Conservation (phyloP, 2,329 filamentous ascomycete genomes). For the Lomentospora prolificans region DNA sequence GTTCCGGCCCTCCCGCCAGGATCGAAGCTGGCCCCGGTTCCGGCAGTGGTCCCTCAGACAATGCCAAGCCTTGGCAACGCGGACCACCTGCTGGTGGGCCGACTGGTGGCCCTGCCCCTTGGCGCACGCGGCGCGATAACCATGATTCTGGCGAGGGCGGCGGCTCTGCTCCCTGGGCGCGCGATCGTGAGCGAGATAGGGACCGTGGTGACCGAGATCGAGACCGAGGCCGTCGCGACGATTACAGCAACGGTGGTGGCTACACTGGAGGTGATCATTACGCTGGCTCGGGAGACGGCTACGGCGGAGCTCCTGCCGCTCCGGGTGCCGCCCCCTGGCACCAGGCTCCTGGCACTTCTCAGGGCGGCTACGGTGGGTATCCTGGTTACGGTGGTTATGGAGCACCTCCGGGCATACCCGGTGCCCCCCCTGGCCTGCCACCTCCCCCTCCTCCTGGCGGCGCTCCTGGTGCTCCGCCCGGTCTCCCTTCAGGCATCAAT, state of each 20-base stretch:
- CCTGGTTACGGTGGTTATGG: constrained; percentile 37
- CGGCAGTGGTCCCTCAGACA: constrained; percentile 34
- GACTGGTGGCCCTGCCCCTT: constrained; percentile 75
- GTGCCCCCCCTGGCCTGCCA: constrained; percentile 29
- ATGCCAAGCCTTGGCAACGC: constrained; percentile 79
- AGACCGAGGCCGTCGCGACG: constrained; percentile 16
- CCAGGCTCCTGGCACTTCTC: constrained; percentile 36
- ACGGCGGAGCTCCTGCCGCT: constrained; percentile 22
- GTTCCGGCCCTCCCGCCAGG: constrained; percentile 54
- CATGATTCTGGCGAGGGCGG: constrained; percentile 40
- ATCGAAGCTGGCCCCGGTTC: constrained; percentile 76
- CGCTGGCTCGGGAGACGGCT: constrained; percentile 19
- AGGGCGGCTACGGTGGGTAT: constrained; percentile 45
- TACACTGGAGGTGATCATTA: constrained; percentile 16
- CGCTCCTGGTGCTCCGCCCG: constrained; percentile 42
- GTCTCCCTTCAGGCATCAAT: constrained; percentile 46
- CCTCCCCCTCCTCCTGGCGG: constrained; percentile 26
- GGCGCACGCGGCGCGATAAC: constrained; percentile 46
- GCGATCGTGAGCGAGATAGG: constrained; percentile 45
- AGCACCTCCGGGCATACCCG: constrained; percentile 43
- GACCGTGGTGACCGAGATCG: constrained; percentile 29
- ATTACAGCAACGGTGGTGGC: constrained; percentile 30
- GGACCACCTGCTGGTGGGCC: constrained; percentile 77
- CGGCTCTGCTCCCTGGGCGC: constrained; percentile 50
- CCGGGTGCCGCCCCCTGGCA: constrained; percentile 47